phyloP scores from a whole-genome alignment of 2,329 filamentous ascomycete genomes.

The Sporothrix brasiliensis region DNA sequence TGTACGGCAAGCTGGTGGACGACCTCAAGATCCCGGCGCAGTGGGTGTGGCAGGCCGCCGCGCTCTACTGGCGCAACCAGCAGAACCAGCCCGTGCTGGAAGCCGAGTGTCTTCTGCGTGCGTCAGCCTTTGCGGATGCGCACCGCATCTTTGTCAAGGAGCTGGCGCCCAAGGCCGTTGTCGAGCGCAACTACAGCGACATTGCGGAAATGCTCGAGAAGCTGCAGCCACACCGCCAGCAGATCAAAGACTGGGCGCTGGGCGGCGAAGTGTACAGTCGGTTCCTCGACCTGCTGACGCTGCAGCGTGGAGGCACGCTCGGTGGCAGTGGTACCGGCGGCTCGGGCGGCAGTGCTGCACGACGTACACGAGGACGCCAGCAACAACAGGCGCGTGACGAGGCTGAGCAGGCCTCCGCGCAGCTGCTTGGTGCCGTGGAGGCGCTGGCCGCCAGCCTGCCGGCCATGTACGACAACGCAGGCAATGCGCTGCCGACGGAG shows the following conservation, averaged over 20 bases:
- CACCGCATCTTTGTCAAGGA: conserved; percentile 79
- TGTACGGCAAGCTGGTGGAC: conserved; percentile 55
- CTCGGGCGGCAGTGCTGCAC: not conserved
- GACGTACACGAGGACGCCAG: conserved; percentile 34
- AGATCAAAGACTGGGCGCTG: conserved; percentile 72
- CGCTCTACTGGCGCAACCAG: conserved; percentile 75
- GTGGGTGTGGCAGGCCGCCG: conserved; percentile 89
- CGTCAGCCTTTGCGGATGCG: conserved; percentile 75
- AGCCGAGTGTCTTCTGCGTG: conserved; percentile 78
- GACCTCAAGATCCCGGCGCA: conserved; percentile 70
- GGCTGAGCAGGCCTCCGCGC: conserved; percentile 39
- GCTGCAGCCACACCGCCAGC: conserved; percentile 65
- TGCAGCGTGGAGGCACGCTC: conserved; percentile 43
- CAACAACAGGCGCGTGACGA: conserved; percentile 34
- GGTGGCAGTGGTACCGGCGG: conserved; percentile 45
- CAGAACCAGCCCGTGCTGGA: conserved; percentile 70
- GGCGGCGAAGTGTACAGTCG: conserved; percentile 78
- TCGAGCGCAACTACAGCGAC: conserved; percentile 75
- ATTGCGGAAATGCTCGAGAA: conserved; percentile 62
- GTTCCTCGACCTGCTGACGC: conserved; percentile 58
- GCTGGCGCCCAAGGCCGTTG: conserved; percentile 79
- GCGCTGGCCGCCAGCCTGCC: conserved; percentile 60
- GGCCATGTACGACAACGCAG: conserved; percentile 53
- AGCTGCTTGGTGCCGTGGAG: conserved; percentile 52
- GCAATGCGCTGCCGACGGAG: conserved; percentile 52